These are phyloP conservation scores for Ophiostoma ulmi DNA, from an alignment of 2,329 filamentous ascomycete genomes.

Conservation along the genomic window DNA sequence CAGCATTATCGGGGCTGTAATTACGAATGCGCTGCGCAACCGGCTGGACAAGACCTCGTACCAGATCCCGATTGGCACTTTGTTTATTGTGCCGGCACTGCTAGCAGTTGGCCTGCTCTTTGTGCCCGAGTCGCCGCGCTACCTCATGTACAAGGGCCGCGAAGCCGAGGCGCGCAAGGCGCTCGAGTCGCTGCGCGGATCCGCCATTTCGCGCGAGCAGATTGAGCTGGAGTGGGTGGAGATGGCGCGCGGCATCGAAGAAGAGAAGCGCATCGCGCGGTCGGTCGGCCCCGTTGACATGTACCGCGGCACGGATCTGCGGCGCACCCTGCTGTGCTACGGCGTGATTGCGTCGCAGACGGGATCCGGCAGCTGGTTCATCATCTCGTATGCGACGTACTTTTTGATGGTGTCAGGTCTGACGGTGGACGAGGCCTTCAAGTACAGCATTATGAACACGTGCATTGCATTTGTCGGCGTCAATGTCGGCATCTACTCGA, in stretches of 20 bases:
- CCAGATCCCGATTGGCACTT: slow-evolving; percentile 27
- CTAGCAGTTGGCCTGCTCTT: slow-evolving; percentile 39
- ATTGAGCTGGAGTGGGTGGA: slow-evolving; percentile 40
- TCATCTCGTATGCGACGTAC: slow-evolving; percentile 48
- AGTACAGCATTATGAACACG: slow-evolving; percentile 46
- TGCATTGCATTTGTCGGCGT: slow-evolving; percentile 46
- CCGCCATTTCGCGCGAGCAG: slow-evolving; percentile 32
- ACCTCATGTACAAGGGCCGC: slow-evolving; percentile 37
- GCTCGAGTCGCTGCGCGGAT: slow-evolving; percentile 33
- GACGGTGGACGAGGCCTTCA: slow-evolving; percentile 41
- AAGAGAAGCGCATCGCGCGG: slow-evolving; percentile 34
- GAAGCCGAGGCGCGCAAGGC: slow-evolving; percentile 31
- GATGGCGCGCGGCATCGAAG: slow-evolving; percentile 38
- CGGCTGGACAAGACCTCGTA: slow-evolving; percentile 25
- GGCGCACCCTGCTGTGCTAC: slow-evolving; percentile 47
- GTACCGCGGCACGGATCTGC: slow-evolving; percentile 42
- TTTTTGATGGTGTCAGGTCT: slow-evolving; percentile 43
- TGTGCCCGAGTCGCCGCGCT: slow-evolving; percentile 44
- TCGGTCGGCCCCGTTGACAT: slow-evolving; percentile 37
- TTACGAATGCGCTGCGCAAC: slow-evolving; percentile 24
- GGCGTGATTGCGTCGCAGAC: slow-evolving; percentile 44
- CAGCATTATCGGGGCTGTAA: slow-evolving; percentile 24
- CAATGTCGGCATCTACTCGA: slow-evolving; percentile 45
- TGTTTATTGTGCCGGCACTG: slow-evolving; percentile 27
- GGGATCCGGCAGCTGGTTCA: slow-evolving; percentile 45